These are phyloP conservation scores for Globisporangium recalcitrans DNA, from an alignment of 352 stramenopile species.

Conservation along the genomic window DNA sequence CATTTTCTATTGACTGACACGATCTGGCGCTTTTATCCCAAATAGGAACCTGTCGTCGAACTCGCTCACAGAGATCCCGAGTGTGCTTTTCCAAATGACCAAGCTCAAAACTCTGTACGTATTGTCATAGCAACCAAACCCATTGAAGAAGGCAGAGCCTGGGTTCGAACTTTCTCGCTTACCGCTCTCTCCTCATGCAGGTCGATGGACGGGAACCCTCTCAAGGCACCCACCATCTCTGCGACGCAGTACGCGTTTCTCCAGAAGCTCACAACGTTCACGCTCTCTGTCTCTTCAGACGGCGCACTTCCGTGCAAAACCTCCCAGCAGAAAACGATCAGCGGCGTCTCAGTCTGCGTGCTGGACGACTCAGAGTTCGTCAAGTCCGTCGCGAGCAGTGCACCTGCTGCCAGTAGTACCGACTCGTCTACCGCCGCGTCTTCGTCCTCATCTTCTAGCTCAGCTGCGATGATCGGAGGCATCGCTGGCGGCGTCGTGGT, in stretches of 20 bases:
- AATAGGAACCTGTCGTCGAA: slow-evolving; percentile 51
- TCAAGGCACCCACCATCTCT: slow-evolving; percentile 4
- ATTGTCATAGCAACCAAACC: slow-evolving; percentile 29
- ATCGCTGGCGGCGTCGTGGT: slow-evolving; percentile 11
- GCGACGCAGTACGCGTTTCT: slow-evolving; percentile 15
- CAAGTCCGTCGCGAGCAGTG: slow-evolving; percentile 19
- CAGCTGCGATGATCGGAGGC: slow-evolving; percentile 17
- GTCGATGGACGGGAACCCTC: slow-evolving; percentile 5
- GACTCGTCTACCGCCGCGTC: slow-evolving; percentile 14
- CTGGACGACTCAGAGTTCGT: slow-evolving; percentile 20
- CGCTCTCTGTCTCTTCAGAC: slow-evolving; percentile 39
- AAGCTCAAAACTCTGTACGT: slow-evolving; percentile 37
- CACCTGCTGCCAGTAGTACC: slow-evolving; percentile 10
- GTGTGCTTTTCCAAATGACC: slow-evolving; percentile 39
- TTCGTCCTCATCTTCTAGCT: slow-evolving; percentile 22
- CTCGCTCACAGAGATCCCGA: slow-evolving; percentile 41
- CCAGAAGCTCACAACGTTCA: slow-evolving; percentile 31
- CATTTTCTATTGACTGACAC: too few relatives aligned
- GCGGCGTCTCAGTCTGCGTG: slow-evolving; percentile 29
- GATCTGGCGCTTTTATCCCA: background rate
- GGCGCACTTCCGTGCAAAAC: slow-evolving; percentile 23
- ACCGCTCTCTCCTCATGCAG: slow-evolving; percentile 6
- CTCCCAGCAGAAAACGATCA: slow-evolving; percentile 26
- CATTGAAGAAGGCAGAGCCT: background rate
- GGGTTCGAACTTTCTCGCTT: slow-evolving; percentile 26